Base-by-base conservation (phyloP, 2,329 filamentous ascomycete species). In the Venturia effusa region DNA sequence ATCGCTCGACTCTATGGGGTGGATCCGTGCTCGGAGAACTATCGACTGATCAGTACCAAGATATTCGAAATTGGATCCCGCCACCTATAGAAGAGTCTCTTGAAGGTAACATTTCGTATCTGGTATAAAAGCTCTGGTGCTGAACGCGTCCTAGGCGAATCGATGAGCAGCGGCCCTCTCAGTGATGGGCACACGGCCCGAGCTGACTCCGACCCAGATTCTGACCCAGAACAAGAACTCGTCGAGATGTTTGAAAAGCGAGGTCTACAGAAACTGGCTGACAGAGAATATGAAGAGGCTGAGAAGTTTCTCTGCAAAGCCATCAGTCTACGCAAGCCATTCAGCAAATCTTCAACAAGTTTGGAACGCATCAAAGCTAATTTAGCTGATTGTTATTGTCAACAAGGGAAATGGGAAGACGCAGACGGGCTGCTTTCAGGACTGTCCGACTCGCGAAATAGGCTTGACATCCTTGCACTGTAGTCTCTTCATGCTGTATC, bases 81-180 rank as follows among this genome's bases (percentile, higher is more conserved):
- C 55, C 55, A 22, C 55, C 55, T 17, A 22, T 59, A 22, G 55
- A 59, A 59, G 55, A 59, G 55, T 59, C 55, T 59, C 55, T 27
- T 27, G 55, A 37, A 40, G 55, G 55, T 59, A 37, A 22, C 11
- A 24, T 59, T 4, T 17, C 32, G 11, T 24, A 34, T 37, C 55
- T 59, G 19, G 22, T 27, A 22, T 10, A 59, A 15, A 6, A 11
- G 22, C 8, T 17, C n/a, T 11, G 17, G n/a, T 48, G 13, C 43
- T 48, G 43, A 48, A 27, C 43, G 0, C n/a, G 6, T 48, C 1
- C 22, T 22, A 48, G 43, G 22, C 22, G 43, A 48, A 27, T 48
- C 43, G 22, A 27, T 48, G 34, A 19, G 39, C 55, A 37, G 32
- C n/a, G 55, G 32, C 10, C 32, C 32, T 37, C 32, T 37, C 27